A percentile compares a stretch with the other conserved stretches of the same genome.
Evolutionary conservation across 2,329 filamentous ascomycete species (phyloP).

Genomic region (Geosmithia flava): DNA sequence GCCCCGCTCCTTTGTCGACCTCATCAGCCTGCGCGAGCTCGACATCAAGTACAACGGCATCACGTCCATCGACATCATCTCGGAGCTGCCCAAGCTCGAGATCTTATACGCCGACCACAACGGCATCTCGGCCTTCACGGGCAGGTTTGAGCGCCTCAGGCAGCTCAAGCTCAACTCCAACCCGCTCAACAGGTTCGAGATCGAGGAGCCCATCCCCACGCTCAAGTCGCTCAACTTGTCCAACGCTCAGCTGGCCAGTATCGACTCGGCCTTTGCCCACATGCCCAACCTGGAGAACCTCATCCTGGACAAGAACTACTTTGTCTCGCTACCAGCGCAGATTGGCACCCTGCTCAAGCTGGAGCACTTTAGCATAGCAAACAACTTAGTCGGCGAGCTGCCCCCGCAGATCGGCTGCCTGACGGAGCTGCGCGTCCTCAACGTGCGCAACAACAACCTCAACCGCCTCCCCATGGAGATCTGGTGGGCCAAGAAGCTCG

Average conservation of each 20-base stretch:
- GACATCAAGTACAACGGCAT: conserved; percentile 92
- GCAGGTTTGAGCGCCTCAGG: conserved; percentile 74
- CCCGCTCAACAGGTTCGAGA: conserved; percentile 85
- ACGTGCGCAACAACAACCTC: conserved; percentile 89
- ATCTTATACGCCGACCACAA: conserved; percentile 88
- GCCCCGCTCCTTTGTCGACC: conserved; percentile 57
- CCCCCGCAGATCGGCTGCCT: conserved; percentile 83
- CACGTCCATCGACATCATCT: conserved; percentile 76
- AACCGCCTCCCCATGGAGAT: conserved; percentile 79
- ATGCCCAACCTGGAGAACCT: conserved; percentile 80
- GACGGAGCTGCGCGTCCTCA: conserved; percentile 70
- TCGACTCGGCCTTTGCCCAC: conserved; percentile 81
- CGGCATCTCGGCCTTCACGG: conserved; percentile 76
- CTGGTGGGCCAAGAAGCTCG: conserved; percentile 88
- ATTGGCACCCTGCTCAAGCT: conserved; percentile 74
- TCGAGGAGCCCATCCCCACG: conserved; percentile 64
- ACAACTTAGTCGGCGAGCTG: conserved; percentile 75
- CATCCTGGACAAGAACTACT: conserved; percentile 88
- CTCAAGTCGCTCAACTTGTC: conserved; percentile 81
- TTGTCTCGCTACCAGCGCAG: conserved; percentile 75
- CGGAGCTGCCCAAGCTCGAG: conserved; percentile 74
- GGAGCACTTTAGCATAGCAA: conserved; percentile 87
- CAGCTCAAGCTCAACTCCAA: conserved; percentile 87
- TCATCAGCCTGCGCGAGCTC: conserved; percentile 73
- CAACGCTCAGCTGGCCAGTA: conserved; percentile 78